Conservation (phyloP, 106 monocot genomes). For the Posidonia australis region DNA sequence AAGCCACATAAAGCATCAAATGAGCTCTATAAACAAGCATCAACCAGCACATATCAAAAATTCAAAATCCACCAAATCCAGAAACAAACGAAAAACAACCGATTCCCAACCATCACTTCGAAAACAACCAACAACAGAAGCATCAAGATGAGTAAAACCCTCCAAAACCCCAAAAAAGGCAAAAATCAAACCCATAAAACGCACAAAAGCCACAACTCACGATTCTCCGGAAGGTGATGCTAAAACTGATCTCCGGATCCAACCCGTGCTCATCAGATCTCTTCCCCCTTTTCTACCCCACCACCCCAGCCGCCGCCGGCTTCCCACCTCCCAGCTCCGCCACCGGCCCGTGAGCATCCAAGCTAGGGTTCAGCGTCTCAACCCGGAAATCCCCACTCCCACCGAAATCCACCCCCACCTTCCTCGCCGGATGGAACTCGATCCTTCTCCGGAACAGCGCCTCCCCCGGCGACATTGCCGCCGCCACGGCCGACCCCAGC, state of each 20-base stretch:
- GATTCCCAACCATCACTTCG: background rate
- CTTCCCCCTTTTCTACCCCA: constrained; percentile 11
- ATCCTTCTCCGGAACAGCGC: constrained; percentile 45
- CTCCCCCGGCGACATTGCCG: constrained; percentile 11
- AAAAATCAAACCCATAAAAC: too few relatives aligned
- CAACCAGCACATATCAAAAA: too few relatives aligned
- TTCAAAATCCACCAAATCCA: background rate
- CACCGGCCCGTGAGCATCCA: background rate
- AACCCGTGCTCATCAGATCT: constrained; percentile 41
- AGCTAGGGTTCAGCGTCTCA: constrained; percentile 52
- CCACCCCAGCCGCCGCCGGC: background rate
- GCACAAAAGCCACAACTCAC: constrained; percentile 41
- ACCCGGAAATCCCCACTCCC: constrained; percentile 26
- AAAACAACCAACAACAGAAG: background rate
- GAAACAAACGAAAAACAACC: background rate
- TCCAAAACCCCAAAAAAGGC: background rate
- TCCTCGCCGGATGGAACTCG: constrained; percentile 53
- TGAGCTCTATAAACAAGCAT: too few relatives aligned
- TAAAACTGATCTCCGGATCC: constrained; percentile 70
- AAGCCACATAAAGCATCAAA: background rate
- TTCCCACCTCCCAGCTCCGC: background rate
- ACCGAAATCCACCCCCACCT: constrained; percentile 14
- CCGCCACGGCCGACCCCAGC: background rate
- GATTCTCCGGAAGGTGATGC: constrained; percentile 67
- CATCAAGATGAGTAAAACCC: background rate